Evolutionary conservation across 1,139 yeast genomes (phyloP).

Genomic region (Pichia sp.): DNA sequence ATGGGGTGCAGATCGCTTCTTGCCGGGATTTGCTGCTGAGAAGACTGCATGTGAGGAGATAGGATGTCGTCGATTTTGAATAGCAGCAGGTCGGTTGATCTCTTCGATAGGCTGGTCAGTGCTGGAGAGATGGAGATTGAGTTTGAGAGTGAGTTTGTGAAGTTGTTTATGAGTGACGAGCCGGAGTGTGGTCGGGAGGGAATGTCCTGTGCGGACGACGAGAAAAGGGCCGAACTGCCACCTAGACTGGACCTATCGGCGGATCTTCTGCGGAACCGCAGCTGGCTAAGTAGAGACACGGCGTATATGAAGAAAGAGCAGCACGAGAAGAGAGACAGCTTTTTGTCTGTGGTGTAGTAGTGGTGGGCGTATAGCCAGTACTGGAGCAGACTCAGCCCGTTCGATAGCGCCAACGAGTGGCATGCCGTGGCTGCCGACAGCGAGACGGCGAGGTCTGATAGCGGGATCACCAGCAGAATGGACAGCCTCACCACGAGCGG

Average conservation of each 20-base stretch:
- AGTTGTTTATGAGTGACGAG: slow-evolving; percentile 30
- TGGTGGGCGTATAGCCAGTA: background rate
- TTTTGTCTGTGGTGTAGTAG: background rate
- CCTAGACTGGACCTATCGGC: background rate
- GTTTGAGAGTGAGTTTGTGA: background rate
- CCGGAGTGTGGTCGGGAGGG: slow-evolving; percentile 49
- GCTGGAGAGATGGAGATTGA: slow-evolving; percentile 1
- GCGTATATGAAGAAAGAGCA: background rate
- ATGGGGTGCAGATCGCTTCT: background rate
- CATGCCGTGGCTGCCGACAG: background rate
- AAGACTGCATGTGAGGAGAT: slow-evolving; percentile 4
- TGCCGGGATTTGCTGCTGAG: background rate
- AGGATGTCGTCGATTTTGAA: slow-evolving; percentile 12
- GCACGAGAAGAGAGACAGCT: background rate
- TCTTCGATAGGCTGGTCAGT: background rate
- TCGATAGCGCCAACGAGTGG: background rate
- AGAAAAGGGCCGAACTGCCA: background rate
- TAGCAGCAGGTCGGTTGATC: slow-evolving; percentile 6
- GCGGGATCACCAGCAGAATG: background rate
- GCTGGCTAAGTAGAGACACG: background rate
- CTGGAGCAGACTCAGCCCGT: background rate
- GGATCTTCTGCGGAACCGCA: background rate
- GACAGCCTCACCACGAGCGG: background rate
- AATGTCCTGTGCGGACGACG: background rate
- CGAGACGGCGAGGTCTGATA: background rate